phyloP scores from a whole-genome alignment of 116 monocot species.

The Trichopus zeylanicus region DNA sequence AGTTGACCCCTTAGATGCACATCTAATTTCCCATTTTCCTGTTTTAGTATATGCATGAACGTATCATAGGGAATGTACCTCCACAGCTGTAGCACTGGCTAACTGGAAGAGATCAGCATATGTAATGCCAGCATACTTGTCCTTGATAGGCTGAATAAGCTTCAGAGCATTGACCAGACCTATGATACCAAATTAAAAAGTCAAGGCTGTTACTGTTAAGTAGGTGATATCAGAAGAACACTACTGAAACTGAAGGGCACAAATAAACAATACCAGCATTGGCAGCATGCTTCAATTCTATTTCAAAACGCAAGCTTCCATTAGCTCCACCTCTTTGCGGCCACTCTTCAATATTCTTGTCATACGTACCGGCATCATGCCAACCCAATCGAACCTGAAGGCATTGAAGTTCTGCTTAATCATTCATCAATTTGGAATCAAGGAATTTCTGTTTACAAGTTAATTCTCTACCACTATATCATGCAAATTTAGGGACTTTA shows the following conservation, averaged over 20 bases:
- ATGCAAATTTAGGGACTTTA: too few relatives aligned
- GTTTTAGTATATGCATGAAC: too few relatives aligned
- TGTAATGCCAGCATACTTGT: constrained; percentile 74
- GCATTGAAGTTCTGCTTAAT: not conserved
- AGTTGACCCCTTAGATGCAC: not conserved
- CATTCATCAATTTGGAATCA: not conserved
- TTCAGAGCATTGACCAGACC: constrained; percentile 94
- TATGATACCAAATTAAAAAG: constrained; percentile 15
- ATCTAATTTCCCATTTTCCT: too few relatives aligned
- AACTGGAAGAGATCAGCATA: constrained; percentile 95
- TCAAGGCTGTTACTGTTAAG: not conserved
- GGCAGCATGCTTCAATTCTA: constrained; percentile 83
- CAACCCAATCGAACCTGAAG: constrained; percentile 84
- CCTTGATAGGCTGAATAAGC: constrained; percentile 88
- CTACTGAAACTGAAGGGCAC: too few relatives aligned
- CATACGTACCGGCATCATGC: constrained; percentile 97
- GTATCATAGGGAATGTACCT: constrained; percentile 29
- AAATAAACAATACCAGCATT: constrained; percentile 79
- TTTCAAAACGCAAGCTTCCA: constrained; percentile 87
- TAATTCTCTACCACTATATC: not conserved
- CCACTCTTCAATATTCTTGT: constrained; percentile 89
- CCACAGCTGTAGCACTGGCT: constrained; percentile 92
- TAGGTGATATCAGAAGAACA: too few relatives aligned
- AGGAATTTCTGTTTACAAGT: too few relatives aligned
- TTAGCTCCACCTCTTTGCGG: constrained; percentile 90